phyloP scores from a whole-genome alignment of 352 stramenopile species.

The Phytophthora capsici region DNA sequence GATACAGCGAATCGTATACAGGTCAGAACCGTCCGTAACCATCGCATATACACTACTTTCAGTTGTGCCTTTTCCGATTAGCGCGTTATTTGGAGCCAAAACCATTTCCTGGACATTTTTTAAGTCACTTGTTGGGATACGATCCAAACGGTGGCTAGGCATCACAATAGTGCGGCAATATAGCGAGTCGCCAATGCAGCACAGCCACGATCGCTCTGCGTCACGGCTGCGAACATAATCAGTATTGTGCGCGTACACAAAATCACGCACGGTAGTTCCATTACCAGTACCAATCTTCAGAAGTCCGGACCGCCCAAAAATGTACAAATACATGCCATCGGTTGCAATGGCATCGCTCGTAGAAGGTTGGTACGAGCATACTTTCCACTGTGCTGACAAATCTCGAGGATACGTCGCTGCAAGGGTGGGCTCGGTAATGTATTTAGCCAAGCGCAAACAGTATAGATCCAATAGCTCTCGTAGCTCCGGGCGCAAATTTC shows the following conservation, averaged over 20 bases:
- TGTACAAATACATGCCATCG: slow-evolving; percentile 72
- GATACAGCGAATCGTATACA: slow-evolving; percentile 73
- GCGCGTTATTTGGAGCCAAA: slow-evolving; percentile 49
- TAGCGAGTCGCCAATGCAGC: slow-evolving; percentile 60
- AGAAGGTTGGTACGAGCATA: slow-evolving; percentile 65
- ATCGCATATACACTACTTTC: slow-evolving; percentile 78
- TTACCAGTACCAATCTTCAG: slow-evolving; percentile 78
- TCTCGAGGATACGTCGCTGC: slow-evolving; percentile 63
- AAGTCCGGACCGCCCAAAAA: slow-evolving; percentile 66
- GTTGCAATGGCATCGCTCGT: slow-evolving; percentile 77
- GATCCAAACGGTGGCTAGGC: slow-evolving; percentile 67
- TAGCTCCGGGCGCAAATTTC: slow-evolving; percentile 24
- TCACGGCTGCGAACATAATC: slow-evolving; percentile 62
- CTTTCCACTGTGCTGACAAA: slow-evolving; percentile 70
- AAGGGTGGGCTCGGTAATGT: slow-evolving; percentile 30
- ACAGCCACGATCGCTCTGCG: slow-evolving; percentile 81
- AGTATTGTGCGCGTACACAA: slow-evolving; percentile 73
- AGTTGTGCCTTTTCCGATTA: slow-evolving; percentile 42
- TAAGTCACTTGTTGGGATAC: slow-evolving; percentile 54
- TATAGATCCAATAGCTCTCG: slow-evolving; percentile 38
- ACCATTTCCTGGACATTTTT: slow-evolving; percentile 60
- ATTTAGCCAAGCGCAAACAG: slow-evolving; percentile 35
- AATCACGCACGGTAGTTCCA: slow-evolving; percentile 67
- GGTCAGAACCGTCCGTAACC: slow-evolving; percentile 61
- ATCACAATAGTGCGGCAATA: slow-evolving; percentile 83